A percentile compares a stretch with the other conserved stretches of the same genome.
These are phyloP conservation scores for Ananas comosus DNA, from an alignment of 176 grass and related monocot genomes.

Conservation along the genomic window DNA sequence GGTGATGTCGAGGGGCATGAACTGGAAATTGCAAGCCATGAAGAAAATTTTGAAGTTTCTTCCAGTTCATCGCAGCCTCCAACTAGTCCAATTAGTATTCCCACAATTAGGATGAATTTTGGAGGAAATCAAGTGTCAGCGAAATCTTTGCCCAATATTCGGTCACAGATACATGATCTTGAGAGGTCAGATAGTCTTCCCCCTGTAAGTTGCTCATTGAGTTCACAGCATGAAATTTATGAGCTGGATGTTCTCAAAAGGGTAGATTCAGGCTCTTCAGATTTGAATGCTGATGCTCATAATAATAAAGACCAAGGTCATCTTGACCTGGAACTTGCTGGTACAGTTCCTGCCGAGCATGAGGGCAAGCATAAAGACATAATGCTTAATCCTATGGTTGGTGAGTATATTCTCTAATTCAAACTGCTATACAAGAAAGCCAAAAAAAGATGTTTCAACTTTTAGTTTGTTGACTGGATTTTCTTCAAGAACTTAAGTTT, in stretches of 20 bases:
- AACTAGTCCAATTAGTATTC: slow-evolving; percentile 55
- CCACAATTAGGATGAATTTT: slow-evolving; percentile 20
- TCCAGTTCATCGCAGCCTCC: slow-evolving; percentile 27
- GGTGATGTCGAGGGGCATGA: slow-evolving; percentile 15
- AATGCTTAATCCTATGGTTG: slow-evolving; percentile 43
- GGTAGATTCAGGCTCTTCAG: slow-evolving; percentile 28
- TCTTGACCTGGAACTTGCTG: slow-evolving; percentile 18
- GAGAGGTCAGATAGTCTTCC: slow-evolving; percentile 41
- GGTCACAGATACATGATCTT: slow-evolving; percentile 60
- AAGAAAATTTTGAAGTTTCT: slow-evolving; percentile 23
- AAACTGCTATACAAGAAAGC: neutral
- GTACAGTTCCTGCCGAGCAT: slow-evolving; percentile 16
- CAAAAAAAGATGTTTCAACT: neutral
- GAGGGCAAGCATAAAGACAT: slow-evolving; percentile 30
- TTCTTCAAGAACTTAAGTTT: slow-evolving; percentile 1
- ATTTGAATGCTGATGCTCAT: slow-evolving; percentile 25
- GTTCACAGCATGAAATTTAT: slow-evolving; percentile 29
- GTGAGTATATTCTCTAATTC: slow-evolving; percentile 34
- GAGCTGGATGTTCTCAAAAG: slow-evolving; percentile 26
- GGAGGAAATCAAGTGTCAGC: slow-evolving; percentile 29
- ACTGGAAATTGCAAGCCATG: slow-evolving; percentile 1
- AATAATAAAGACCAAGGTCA: slow-evolving; percentile 33
- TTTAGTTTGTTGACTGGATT: neutral
- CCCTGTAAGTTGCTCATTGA: slow-evolving; percentile 53
- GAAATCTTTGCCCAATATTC: slow-evolving; percentile 62